Evolutionary conservation across 306 rosid genomes (phyloP).

Genomic region (Citrullus amarus): DNA sequence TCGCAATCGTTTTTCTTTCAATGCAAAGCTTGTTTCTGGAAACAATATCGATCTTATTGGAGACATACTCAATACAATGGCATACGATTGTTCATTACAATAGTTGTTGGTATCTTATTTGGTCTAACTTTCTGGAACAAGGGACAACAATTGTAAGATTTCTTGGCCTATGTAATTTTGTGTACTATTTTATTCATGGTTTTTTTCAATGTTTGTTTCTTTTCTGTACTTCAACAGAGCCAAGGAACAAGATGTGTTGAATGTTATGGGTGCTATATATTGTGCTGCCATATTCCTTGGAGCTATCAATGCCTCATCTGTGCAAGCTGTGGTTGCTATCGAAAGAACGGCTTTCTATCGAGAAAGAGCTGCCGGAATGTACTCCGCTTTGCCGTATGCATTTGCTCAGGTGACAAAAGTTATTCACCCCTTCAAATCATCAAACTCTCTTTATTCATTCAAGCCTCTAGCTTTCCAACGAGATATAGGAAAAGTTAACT

Average conservation of each 20-base stretch:
- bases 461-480: background rate
- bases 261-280: constrained; percentile 34
- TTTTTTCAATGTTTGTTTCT: background rate
- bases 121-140: constrained; percentile 36
- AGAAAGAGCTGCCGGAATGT: constrained; percentile 41
- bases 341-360: constrained; percentile 39
- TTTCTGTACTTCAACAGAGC: constrained; percentile 13
- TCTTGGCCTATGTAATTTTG: background rate
- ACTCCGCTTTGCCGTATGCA: constrained; percentile 31
- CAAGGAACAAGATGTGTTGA: constrained; percentile 28
- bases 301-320: constrained; percentile 20
- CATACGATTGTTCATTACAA: constrained; percentile 28
- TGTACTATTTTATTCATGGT: background rate
- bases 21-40: constrained; percentile 45
- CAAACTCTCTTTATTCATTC: background rate
- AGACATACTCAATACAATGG: constrained; percentile 33
- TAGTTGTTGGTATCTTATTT: constrained; percentile 19
- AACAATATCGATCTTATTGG: constrained; percentile 37
- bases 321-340: constrained; percentile 26
- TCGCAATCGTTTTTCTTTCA: constrained; percentile 26
- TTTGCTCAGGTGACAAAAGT: constrained; percentile 29
- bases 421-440: background rate
- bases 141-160: constrained; percentile 29
- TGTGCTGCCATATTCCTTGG: constrained; percentile 35
- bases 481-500: background rate